These are phyloP conservation scores for Diaporthe sp. DNA, from an alignment of 2,329 filamentous ascomycete species.

Conservation along the genomic window DNA sequence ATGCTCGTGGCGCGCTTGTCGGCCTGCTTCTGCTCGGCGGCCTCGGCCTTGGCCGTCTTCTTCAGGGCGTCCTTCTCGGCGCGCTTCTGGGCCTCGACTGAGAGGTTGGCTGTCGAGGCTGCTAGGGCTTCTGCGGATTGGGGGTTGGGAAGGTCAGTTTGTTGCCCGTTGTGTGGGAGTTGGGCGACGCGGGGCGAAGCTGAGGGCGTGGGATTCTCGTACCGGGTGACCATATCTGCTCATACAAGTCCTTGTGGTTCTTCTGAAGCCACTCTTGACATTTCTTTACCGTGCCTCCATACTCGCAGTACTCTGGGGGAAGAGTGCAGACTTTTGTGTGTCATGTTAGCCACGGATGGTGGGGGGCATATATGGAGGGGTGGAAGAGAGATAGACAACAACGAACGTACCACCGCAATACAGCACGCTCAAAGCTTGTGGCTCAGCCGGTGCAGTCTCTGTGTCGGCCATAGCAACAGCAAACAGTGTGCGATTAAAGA, in stretches of 20 bases:
- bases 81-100: constrained; percentile 91
- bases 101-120: constrained; percentile 87
- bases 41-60: constrained; percentile 94
- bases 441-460: constrained; percentile 58
- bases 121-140: constrained; percentile 78
- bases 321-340: constrained; percentile 68
- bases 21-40: constrained; percentile 84
- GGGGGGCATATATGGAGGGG: constrained; percentile 18
- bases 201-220: constrained; percentile 41
- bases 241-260: constrained; percentile 79
- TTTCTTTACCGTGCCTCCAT: constrained; percentile 95
- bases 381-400: constrained; percentile 34
- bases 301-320: constrained; percentile 93
- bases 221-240: constrained; percentile 89
- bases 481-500: constrained; percentile 28
- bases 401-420: constrained; percentile 70
- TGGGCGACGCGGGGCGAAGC: constrained; percentile 15
- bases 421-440: constrained; percentile 63
- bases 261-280: constrained; percentile 95
- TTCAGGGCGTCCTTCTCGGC: constrained; percentile 97
- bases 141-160: constrained; percentile 28
- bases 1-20: constrained; percentile 86
- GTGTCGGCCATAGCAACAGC: constrained; percentile 65
- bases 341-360: constrained; percentile 38
- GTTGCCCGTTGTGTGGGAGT: neutral